Percentiles rank a stretch among this genome's conserved stretches.
Conservation (phyloP, 2,329 filamentous ascomycete genomes). For the Myriosclerotinia duriaeana region DNA sequence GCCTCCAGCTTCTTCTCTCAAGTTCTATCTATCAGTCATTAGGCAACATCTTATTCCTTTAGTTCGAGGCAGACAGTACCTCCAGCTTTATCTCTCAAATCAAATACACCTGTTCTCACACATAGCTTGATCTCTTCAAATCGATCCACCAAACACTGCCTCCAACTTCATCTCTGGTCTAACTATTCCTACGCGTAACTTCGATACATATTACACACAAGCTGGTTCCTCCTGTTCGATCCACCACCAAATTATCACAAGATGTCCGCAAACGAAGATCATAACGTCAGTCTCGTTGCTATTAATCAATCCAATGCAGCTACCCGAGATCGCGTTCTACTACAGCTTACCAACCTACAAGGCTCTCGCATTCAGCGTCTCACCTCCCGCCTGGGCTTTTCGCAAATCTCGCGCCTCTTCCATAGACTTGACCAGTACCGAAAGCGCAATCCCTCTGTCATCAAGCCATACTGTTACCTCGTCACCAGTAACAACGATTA, state of each 20-base stretch:
- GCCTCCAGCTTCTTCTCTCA: not conserved
- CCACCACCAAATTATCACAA: not conserved
- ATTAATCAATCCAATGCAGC: not conserved
- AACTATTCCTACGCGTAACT: too few relatives aligned
- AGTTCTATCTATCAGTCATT: not conserved
- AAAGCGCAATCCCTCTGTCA: not conserved
- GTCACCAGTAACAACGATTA: not conserved
- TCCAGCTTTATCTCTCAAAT: not conserved
- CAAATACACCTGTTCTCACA: too few relatives aligned
- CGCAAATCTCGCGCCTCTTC: not conserved
- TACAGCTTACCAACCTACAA: not conserved
- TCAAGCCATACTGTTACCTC: not conserved
- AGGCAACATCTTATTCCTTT: not conserved
- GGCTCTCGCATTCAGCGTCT: not conserved
- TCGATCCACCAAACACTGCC: not conserved
- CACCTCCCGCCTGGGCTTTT: not conserved
- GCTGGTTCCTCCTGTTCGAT: too few relatives aligned
- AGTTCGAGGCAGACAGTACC: too few relatives aligned
- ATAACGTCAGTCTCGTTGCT: too few relatives aligned
- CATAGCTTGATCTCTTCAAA: too few relatives aligned
- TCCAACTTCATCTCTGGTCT: not conserved
- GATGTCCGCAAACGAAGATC: not conserved
- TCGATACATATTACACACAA: too few relatives aligned
- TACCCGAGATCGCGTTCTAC: not conserved
- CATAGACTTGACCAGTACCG: not conserved